Evolutionary conservation across 2,329 filamentous ascomycete species (phyloP).

Genomic region (Colletotrichum plurivorum): DNA sequence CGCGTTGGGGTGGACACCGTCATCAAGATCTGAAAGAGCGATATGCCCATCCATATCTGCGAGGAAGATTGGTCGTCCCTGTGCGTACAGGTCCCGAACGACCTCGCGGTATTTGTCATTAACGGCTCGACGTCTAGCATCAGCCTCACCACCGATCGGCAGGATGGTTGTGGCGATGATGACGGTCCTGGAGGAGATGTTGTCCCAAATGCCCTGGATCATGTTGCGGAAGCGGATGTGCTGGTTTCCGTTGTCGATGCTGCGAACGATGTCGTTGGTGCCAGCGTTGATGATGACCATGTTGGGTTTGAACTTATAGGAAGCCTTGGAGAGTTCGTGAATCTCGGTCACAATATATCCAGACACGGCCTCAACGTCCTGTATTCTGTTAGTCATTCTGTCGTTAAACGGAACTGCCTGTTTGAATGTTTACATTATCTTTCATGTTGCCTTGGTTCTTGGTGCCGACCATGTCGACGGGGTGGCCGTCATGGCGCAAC

Average conservation of each 20-base stretch:
- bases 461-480: slow-evolving; percentile 45
- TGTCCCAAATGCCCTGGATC: slow-evolving; percentile 6
- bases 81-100: background rate
- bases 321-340: background rate
- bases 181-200: slow-evolving; percentile 2
- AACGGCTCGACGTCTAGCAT: background rate
- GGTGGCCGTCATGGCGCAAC: slow-evolving; percentile 1
- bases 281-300: slow-evolving; percentile 26
- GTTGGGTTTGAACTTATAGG: slow-evolving; percentile 20
- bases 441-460: no score
- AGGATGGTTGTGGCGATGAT: slow-evolving; percentile 13
- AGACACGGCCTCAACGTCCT: slow-evolving; percentile 7
- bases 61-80: slow-evolving; percentile 1
- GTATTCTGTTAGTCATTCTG: no score
- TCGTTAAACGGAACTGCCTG: no score
- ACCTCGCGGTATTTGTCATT: slow-evolving; percentile 6
- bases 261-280: slow-evolving; percentile 16
- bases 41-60: slow-evolving; percentile 15
- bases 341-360: slow-evolving; percentile 18
- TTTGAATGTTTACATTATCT: no score
- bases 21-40: background rate
- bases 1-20: slow-evolving; percentile 10
- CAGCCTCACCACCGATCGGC: background rate
- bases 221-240: background rate
- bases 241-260: slow-evolving; percentile 1